Conservation (phyloP, 1,139 yeast genomes). For the Groenewaldozyma sp. region DNA sequence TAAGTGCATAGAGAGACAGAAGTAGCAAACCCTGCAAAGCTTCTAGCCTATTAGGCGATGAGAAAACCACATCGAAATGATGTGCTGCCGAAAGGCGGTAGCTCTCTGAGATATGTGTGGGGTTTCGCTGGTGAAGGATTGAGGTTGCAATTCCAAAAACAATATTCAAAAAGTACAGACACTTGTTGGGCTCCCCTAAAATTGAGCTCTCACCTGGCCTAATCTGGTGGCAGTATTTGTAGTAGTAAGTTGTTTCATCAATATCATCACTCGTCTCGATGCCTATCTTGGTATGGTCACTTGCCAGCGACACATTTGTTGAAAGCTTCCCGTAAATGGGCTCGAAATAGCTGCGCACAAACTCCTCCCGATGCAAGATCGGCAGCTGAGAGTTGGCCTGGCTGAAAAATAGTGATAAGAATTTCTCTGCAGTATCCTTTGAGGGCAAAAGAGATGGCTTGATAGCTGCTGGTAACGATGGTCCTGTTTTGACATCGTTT, state of each 20-base stretch:
- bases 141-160: constrained; percentile 78
- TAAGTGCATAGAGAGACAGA: constrained; percentile 54
- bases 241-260: constrained; percentile 21
- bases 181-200: constrained; percentile 13
- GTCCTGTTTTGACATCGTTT: constrained; percentile 5
- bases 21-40: constrained; percentile 64
- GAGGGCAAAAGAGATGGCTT: constrained; percentile 56
- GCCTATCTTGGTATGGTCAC: constrained; percentile 48
- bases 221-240: constrained; percentile 20
- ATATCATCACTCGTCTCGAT: constrained; percentile 23
- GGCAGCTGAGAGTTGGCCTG: constrained; percentile 80
- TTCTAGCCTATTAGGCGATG: constrained; percentile 54
- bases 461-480: constrained; percentile 9
- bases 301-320: constrained; percentile 46
- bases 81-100: constrained; percentile 61
- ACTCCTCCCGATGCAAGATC: constrained; percentile 69
- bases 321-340: constrained; percentile 73
- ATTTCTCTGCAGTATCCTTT: constrained; percentile 57
- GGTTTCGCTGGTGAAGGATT: constrained; percentile 60
- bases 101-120: constrained; percentile 59
- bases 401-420: constrained; percentile 60
- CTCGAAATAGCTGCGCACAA: constrained; percentile 53
- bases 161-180: constrained; percentile 57
- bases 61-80: constrained; percentile 50
- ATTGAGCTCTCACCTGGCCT: constrained; percentile 8